Evolutionary conservation across 257 asterid species (phyloP).

Genomic region (Gentiana macrophylla): DNA sequence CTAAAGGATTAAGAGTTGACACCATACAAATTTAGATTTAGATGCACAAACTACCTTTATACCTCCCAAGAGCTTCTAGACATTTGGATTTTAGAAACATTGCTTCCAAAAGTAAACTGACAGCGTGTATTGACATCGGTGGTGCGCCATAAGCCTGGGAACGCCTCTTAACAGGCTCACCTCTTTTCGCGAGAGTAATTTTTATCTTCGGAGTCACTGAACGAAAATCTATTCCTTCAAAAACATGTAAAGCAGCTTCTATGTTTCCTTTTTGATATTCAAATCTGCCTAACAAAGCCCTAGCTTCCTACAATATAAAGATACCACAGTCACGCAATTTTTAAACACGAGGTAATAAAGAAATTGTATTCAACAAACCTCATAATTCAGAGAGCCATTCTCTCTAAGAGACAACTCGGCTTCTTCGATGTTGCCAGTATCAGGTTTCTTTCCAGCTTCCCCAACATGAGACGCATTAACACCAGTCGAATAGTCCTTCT

Average conservation of each 20-base stretch:
- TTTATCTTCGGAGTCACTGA: slow-evolving; percentile 71
- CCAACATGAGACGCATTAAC: slow-evolving; percentile 40
- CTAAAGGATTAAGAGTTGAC: not conserved
- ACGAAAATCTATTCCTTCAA: slow-evolving; percentile 81
- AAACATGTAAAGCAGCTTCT: slow-evolving; percentile 88
- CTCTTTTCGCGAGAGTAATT: slow-evolving; percentile 41
- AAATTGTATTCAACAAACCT: slow-evolving; percentile 33
- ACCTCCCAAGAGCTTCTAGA: slow-evolving; percentile 70
- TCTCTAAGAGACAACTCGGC: slow-evolving; percentile 83
- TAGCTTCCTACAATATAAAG: slow-evolving; percentile 66
- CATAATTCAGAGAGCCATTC: slow-evolving; percentile 66
- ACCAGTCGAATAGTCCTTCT: slow-evolving; percentile 42
- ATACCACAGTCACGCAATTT: slow-evolving; percentile 1
- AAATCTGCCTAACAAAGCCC: slow-evolving; percentile 84
- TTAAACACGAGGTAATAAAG: slow-evolving; percentile 3
- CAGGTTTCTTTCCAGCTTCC: slow-evolving; percentile 50
- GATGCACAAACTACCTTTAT: slow-evolving; percentile 47
- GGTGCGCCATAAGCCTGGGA: slow-evolving; percentile 40
- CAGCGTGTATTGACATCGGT: slow-evolving; percentile 83
- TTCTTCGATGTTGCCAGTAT: slow-evolving; percentile 73
- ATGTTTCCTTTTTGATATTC: slow-evolving; percentile 87
- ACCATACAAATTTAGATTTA: not conserved
- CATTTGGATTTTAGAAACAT: slow-evolving; percentile 76
- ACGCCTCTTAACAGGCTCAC: slow-evolving; percentile 43
- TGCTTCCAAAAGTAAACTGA: slow-evolving; percentile 79